Base-by-base conservation (phyloP, 1,284 basidiomycete species). In the Naganishia sp. region DNA sequence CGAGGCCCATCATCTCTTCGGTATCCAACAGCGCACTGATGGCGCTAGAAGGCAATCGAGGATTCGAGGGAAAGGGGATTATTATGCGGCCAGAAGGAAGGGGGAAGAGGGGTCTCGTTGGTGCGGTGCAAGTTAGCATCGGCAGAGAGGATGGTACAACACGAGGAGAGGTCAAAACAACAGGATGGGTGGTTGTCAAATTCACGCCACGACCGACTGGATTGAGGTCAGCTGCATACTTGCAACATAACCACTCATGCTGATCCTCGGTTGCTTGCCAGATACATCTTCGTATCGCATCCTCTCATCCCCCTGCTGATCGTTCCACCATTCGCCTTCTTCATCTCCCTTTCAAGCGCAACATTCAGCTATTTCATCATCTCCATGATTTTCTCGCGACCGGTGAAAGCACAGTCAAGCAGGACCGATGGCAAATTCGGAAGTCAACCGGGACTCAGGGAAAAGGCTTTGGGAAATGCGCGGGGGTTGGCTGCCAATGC, bases 101-200 rank as follows among this genome's bases (percentile, higher is more conserved):
- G 76, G 15, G 71, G 76, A 56, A 77, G 76, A 63, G 77, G 77
- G 63, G 39, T 21, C 44, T 39, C 9, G 48, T 69, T 0, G 68
- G 64, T 13, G 64, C 64, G 5, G 64, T 69, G 13, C 55, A 61
- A 42, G 64, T 69, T 31, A 44, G 28, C 15, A 49, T 69, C 11
- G 68, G 68, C 6, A 36, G 68, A 43, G 68, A 69, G 42, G 68
- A 69, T 64, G 68, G 50, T 2, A 39, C 39, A 15, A 60, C 39
- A 2, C n/a, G 42, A 23, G 60, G 61, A 18, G 79, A 80, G 67
- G 75, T 80, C 13, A 72, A 73, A 31, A 80, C 79, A 28, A 79
- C 78, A 0, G 79, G 79, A 42, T 80, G 78, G 78, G 78, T 80
- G 0, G 72, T 78, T 1, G 71, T 80, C 28, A 72, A 75, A 23